These are phyloP conservation scores for Fusarium anguioides DNA, from an alignment of 2,329 filamentous ascomycete genomes.

Conservation along the genomic window DNA sequence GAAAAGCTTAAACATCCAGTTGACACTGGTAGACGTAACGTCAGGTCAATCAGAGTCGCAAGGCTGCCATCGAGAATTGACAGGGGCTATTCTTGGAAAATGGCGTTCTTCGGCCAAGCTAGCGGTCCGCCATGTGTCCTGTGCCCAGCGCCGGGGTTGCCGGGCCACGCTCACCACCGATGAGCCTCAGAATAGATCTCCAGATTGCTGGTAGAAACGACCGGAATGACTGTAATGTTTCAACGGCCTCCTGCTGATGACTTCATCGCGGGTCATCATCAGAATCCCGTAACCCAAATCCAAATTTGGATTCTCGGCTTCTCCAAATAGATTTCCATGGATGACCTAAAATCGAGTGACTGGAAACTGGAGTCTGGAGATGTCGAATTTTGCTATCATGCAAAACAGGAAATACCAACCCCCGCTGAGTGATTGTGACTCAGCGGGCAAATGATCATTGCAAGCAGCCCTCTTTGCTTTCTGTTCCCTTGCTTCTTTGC, in stretches of 20 bases:
- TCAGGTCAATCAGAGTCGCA: constrained; percentile 10
- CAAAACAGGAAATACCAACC: constrained; percentile 12
- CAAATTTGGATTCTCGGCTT: constrained; percentile 13
- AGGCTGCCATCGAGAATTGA: constrained; percentile 24
- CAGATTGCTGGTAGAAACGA: constrained; percentile 26
- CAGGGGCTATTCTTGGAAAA: constrained; percentile 45
- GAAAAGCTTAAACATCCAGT: constrained; percentile 34
- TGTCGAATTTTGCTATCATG: background rate
- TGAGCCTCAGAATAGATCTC: constrained; percentile 28
- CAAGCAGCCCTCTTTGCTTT: constrained; percentile 20
- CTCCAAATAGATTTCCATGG: constrained; percentile 33
- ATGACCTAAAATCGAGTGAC: constrained; percentile 14
- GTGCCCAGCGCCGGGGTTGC: constrained; percentile 38
- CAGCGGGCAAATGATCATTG: constrained; percentile 24
- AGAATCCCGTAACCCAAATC: constrained; percentile 4
- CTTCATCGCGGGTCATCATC: constrained; percentile 31
- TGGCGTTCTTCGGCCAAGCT: constrained; percentile 30
- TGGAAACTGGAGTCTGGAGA: constrained; percentile 17
- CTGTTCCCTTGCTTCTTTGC: constrained; percentile 11
- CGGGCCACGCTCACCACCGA: constrained; percentile 35
- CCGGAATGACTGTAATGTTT: constrained; percentile 25
- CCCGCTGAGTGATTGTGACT: constrained; percentile 32
- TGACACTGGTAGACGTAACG: constrained; percentile 30
- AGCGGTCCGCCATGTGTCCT: constrained; percentile 30
- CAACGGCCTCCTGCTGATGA: constrained; percentile 30